A percentile compares a stretch with the other conserved stretches of the same genome.
phyloP scores from a whole-genome alignment of 139 green algal species.

The Tetradesmus obliquus region DNA sequence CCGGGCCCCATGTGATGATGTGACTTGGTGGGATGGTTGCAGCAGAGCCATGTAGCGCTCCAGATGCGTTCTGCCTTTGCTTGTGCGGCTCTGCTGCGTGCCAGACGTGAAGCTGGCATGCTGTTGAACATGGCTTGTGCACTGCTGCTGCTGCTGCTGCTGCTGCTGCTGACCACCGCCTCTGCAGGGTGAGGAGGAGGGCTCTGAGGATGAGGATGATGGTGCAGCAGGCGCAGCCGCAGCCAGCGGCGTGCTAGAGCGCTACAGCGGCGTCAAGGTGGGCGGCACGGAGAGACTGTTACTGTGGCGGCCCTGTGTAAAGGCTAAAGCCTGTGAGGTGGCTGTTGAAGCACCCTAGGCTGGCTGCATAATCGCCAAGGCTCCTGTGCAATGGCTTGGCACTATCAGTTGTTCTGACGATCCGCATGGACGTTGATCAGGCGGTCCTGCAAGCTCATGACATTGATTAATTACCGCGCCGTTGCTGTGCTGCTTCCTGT shows the following conservation, averaged over 20 bases:
- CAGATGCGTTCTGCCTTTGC: background rate
- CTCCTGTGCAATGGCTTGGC: too few species aligned
- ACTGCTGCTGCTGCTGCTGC: background rate
- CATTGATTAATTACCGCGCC: too few species aligned
- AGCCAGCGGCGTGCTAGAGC: conserved; percentile 61
- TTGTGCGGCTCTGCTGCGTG: too few species aligned
- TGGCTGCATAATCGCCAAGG: too few species aligned
- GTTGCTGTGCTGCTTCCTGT: background rate
- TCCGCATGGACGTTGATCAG: too few species aligned
- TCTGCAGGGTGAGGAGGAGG: conserved; percentile 51
- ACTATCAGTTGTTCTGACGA: too few species aligned
- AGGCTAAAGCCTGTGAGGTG: too few species aligned
- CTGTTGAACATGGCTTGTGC: background rate
- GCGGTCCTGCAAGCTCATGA: too few species aligned
- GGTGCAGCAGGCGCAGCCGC: background rate
- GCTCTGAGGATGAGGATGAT: conserved; percentile 65
- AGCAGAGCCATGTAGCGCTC: background rate
- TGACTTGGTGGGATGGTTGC: background rate
- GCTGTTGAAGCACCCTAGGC: too few species aligned
- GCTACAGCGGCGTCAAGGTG: conserved; percentile 93
- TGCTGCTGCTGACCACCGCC: background rate
- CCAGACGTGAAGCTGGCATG: too few species aligned
- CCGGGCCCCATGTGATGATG: background rate
- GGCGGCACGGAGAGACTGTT: conserved; percentile 33
- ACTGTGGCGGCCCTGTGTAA: too few species aligned